These are phyloP conservation scores for Silene noctiflora DNA, from an alignment of 179 eudicot species.

Conservation along the genomic window DNA sequence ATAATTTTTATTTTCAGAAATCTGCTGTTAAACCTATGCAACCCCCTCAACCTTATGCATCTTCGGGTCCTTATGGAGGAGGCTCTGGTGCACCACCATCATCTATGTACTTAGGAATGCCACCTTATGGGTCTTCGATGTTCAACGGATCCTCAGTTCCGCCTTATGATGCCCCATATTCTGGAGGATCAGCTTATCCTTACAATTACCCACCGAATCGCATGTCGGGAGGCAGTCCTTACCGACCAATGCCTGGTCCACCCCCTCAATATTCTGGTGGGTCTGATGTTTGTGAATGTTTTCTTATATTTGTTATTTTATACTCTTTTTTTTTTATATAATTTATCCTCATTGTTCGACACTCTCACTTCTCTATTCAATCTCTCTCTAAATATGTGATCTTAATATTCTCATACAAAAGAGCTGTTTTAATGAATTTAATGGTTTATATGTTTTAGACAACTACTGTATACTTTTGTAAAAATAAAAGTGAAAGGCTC, in stretches of 20 bases:
- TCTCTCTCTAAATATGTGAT: too few relatives aligned
- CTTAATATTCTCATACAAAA: too few relatives aligned
- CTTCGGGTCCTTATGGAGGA: slow-evolving; percentile 65
- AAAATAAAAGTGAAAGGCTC: too few relatives aligned
- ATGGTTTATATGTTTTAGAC: too few relatives aligned
- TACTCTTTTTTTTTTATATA: not conserved
- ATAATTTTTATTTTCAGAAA: slow-evolving; percentile 49
- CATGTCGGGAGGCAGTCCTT: slow-evolving; percentile 84
- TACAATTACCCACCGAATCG: slow-evolving; percentile 62
- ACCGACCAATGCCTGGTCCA: slow-evolving; percentile 67
- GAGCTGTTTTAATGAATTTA: too few relatives aligned
- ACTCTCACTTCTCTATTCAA: too few relatives aligned
- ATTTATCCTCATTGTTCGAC: too few relatives aligned
- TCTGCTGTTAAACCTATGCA: slow-evolving; percentile 66
- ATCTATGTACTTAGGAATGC: slow-evolving; percentile 61
- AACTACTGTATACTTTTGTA: too few relatives aligned
- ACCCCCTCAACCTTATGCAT: slow-evolving; percentile 59
- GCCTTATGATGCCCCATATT: slow-evolving; percentile 72
- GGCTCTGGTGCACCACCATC: slow-evolving; percentile 65
- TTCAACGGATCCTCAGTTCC: slow-evolving; percentile 70
- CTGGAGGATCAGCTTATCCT: slow-evolving; percentile 82
- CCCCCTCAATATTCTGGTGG: slow-evolving; percentile 73
- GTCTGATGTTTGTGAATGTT: slow-evolving; percentile 28
- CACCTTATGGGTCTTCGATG: slow-evolving; percentile 81
- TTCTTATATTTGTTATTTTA: not conserved